Evolutionary conservation across 1,139 yeast species (phyloP).

Genomic region (Wickerhamiella infanticola): DNA sequence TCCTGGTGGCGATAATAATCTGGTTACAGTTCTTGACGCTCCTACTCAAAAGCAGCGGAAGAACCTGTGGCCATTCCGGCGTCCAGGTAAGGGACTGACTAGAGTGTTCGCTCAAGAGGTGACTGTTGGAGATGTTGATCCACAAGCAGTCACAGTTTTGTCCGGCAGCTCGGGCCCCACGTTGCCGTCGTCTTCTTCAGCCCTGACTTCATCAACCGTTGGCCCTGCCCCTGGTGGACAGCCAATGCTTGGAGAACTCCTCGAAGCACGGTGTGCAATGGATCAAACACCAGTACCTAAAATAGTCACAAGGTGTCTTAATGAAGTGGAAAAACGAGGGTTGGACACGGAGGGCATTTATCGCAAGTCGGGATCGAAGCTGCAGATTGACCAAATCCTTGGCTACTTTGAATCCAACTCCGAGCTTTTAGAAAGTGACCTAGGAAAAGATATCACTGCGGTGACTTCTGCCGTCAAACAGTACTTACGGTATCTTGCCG

Average conservation of each 20-base stretch:
- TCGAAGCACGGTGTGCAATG: conserved; percentile 41
- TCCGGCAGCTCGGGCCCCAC: not conserved
- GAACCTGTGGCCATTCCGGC: conserved; percentile 24
- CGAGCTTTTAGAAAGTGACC: conserved; percentile 9
- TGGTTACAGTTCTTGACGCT: conserved; percentile 22
- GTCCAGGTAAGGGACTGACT: conserved; percentile 26
- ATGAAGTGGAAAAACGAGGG: conserved; percentile 64
- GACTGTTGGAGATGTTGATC: not conserved
- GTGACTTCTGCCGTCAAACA: conserved; percentile 77
- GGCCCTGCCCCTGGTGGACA: conserved; percentile 2
- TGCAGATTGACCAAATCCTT: conserved; percentile 45
- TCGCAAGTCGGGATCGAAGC: conserved; percentile 77
- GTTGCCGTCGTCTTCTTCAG: not conserved
- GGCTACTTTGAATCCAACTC: conserved; percentile 26
- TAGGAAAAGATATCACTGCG: conserved; percentile 59
- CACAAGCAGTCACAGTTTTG: not conserved
- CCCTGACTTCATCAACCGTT: conserved; percentile 4
- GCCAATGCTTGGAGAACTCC: conserved; percentile 11
- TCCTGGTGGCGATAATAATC: conserved; percentile 17
- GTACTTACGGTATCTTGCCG: conserved; percentile 69
- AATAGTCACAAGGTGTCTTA: conserved; percentile 56
- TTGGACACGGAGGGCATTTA: conserved; percentile 71
- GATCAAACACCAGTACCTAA: conserved; percentile 55
- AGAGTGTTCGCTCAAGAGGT: conserved; percentile 22
- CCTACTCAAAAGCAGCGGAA: conserved; percentile 15